Evolutionary conservation across 1,139 yeast genomes (phyloP).

Genomic region (Saccharomycopsis hybrid): DNA sequence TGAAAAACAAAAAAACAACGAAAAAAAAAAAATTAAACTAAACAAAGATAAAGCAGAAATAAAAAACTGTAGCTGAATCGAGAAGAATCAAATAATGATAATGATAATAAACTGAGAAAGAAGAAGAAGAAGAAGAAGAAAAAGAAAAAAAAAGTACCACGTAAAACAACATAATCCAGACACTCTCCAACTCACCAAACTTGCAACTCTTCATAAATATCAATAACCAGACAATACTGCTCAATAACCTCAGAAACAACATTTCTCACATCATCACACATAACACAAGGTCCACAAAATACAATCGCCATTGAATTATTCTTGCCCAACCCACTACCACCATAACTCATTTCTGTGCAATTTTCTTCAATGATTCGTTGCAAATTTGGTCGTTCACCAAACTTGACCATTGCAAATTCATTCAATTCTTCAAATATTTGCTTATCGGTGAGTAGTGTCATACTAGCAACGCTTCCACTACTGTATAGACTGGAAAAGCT

Average conservation of each 20-base stretch:
- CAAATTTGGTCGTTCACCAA: conserved; percentile 3
- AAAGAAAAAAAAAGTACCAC: not conserved
- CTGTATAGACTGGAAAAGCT: not conserved
- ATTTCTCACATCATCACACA: conserved; percentile 46
- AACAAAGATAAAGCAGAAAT: not conserved
- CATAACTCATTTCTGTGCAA: not conserved
- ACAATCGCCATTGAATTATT: conserved; percentile 30
- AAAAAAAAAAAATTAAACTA: too few species aligned
- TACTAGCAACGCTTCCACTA: too few species aligned
- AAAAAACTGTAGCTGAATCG: not conserved
- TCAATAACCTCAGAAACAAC: conserved; percentile 25
- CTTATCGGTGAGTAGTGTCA: not conserved
- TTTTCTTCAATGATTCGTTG: conserved; percentile 1
- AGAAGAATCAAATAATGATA: not conserved
- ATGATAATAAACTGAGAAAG: not conserved
- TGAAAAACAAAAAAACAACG: not conserved
- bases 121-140: not conserved
- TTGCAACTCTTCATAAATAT: conserved; percentile 14
- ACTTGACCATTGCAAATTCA: not conserved
- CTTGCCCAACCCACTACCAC: not conserved
- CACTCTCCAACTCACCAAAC: conserved; percentile 7
- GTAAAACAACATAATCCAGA: not conserved
- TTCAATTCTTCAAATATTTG: not conserved
- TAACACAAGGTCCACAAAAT: conserved; percentile 46
- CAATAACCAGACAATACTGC: conserved; percentile 4